Evolutionary conservation across 108 stramenopile genomes (phyloP), one percentile per base, ranked within the genome.

Genomic region (Discostella stelligeroides): DNA sequence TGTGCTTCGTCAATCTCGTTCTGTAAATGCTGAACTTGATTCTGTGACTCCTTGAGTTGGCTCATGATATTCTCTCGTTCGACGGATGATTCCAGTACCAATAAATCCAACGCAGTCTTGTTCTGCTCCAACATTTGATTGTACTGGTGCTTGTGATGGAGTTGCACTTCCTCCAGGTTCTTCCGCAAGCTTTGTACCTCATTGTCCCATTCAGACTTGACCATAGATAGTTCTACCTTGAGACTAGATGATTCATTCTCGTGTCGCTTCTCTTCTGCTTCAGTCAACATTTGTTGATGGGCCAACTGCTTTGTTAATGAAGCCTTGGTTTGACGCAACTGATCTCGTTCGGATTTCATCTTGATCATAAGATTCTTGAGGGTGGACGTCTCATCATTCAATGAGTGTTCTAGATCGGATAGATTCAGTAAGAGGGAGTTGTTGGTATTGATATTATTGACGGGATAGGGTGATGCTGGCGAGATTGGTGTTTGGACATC

Each of bases 341-440:
- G 24, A 29, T 54, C 28, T 6, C 53, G 53, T 27, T 54, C 53
- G 53, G 53, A 54, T 27, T 54, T 54, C 9, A 29, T 27, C 7
- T 37, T 8, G 37, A 7, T 17, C 24, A 61, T 30, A 30, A 30
- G 39, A 61, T 61, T 13, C 34, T 61, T 61, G 39, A 61, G 37
- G 60, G 39, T 61, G 60, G 23, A 41, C 21, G n/a, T 38, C 34
- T 61, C 60, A 21, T 61, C 60, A 24, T 40, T 61, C 21, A 61
- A 38, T 9, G 60, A 61, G 39, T 41, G 40, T 61, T 61, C 34
- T 30, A 61, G 60, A 15, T 61, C 34, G 60, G 60, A 61, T 4
- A 61, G 60, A 38, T 61, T 38, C 60, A 41, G 37, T 38, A 61
- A n/a, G 14, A 61, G 34, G 18, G 60, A 41, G 41, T 11, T 41